Conservation (phyloP, 2,329 filamentous ascomycete species). For the Lanzia echinophila region DNA sequence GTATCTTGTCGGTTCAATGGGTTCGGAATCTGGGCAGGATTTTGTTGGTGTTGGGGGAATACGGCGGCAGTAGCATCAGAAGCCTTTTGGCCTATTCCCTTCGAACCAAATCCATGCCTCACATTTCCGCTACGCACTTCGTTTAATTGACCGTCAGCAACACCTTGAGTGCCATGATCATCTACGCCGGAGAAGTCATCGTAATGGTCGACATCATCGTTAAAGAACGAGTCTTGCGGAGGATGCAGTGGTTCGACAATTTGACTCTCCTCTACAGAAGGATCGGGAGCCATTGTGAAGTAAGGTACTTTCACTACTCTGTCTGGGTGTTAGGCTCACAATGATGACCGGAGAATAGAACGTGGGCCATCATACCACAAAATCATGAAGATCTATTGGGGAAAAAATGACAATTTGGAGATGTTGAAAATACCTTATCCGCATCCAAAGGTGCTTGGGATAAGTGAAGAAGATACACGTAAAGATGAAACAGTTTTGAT, state of each 20-base stretch:
- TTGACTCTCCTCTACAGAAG: conserved; percentile 14
- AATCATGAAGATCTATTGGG: too few species aligned
- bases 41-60: neutral
- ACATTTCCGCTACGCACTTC: neutral
- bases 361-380: neutral
- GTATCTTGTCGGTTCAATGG: neutral
- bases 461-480: too few species aligned
- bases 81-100: neutral
- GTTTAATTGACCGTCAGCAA: neutral
- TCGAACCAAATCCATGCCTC: neutral
- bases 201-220: neutral
- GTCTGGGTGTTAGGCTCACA: neutral
- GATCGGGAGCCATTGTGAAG: conserved; percentile 1
- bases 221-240: neutral
- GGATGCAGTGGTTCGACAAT: neutral
- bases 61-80: neutral
- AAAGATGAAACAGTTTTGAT: too few species aligned
- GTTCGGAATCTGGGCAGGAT: neutral
- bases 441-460: too few species aligned
- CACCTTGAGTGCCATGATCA: too few species aligned
- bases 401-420: too few species aligned
- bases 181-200: too few species aligned
- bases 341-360: neutral
- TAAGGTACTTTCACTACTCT: neutral
- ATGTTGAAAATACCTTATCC: too few species aligned